Evolutionary conservation across 2,329 filamentous ascomycete species (phyloP), one percentile per base, ranked within the genome.

Genomic region (Penicillium sp.): DNA sequence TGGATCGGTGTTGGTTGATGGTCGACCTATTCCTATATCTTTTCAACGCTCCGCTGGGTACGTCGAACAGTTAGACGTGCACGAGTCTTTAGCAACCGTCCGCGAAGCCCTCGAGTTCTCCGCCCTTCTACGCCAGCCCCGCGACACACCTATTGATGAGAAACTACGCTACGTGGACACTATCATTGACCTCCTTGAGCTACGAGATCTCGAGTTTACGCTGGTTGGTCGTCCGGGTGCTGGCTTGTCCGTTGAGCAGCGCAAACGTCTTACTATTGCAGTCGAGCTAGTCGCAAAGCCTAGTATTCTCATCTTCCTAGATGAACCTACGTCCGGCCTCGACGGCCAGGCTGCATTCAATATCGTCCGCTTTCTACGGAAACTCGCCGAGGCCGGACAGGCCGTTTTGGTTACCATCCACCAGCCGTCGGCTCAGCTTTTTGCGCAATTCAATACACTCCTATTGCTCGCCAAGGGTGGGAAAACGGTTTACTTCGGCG

Each of bases 11-110:
- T 6, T 49, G 0, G 37, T 49, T 15, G 47, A 49, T 13, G 47
- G 47, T 5, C 47, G 47, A 1, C 37, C 37, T 3, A 27, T 49
- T 15, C 37, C 47, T 12, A 29, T 49, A 0, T 49, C 47, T 1
- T 49, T 49, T 25, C 47, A 49, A 25, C 47, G 47, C 6, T 49
- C 47, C 9, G 25, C 47, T 27, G 47, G 47, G 4, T 49, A 49
- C 21, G 18, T n/a, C 15, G 47, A 49, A 15, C 47, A 49, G 13
- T n/a, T 49, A 0, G 47, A 49, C 39, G 37, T 49, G 3, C 47
- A 40, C 15, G 47, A 49, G 29, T 16, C 47, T 6, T 12, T 16
- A 3, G 37, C 47, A 4, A 49, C 47, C 2, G 47, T 49, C 2
- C 37, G 47, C 1, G 47, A 49, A 15, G 37, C 47, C 2, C 27